phyloP scores from a whole-genome alignment of 176 grass and related monocot species.

The Rhynchospora breviuscula region DNA sequence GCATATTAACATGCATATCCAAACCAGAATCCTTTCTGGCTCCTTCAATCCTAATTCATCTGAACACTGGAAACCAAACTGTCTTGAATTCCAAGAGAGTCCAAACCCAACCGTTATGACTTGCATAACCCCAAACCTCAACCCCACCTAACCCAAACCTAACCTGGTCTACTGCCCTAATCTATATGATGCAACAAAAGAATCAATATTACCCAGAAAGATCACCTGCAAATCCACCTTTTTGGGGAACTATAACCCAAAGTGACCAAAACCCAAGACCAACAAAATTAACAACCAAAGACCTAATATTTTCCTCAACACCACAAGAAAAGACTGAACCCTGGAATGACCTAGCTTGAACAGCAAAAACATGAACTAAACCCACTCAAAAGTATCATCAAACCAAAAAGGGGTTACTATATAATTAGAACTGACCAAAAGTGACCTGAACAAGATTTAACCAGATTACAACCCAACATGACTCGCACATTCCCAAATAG shows the following conservation, averaged over 20 bases:
- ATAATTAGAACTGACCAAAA: background rate
- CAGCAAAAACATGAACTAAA: background rate
- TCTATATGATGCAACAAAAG: background rate
- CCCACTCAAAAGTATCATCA: background rate
- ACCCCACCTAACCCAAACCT: background rate
- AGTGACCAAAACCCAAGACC: background rate
- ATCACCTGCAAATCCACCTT: background rate
- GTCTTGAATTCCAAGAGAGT: background rate
- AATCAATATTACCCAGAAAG: background rate
- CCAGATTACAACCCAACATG: background rate
- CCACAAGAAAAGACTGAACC: background rate
- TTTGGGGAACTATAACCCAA: background rate
- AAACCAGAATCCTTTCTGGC: background rate
- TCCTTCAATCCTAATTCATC: background rate
- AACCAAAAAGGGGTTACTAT: background rate
- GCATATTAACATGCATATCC: background rate
- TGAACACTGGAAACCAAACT: background rate
- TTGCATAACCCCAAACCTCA: background rate
- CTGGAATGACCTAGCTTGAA: background rate
- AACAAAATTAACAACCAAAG: background rate
- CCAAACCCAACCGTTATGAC: background rate
- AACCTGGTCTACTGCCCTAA: background rate
- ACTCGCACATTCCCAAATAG: background rate
- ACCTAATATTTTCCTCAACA: background rate
- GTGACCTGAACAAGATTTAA: background rate